These are phyloP conservation scores for Lentinula sp. DNA, from an alignment of 768 basidiomycete genomes.

Conservation along the genomic window DNA sequence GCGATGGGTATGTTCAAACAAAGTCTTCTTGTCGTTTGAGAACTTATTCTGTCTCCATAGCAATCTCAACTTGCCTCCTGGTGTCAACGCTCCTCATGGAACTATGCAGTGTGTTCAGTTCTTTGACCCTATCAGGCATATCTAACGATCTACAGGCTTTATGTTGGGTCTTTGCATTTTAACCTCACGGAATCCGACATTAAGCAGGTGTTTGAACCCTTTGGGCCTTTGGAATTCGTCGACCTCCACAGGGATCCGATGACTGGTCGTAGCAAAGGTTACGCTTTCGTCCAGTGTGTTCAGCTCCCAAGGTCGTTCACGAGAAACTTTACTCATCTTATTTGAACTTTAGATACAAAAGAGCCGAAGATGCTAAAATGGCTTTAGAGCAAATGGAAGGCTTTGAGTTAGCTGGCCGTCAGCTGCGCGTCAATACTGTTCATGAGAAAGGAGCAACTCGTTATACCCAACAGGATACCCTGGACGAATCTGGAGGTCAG, in stretches of 20 bases:
- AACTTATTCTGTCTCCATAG: slow-evolving; percentile 26
- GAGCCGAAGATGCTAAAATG: slow-evolving; percentile 92
- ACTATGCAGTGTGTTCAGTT: slow-evolving; percentile 69
- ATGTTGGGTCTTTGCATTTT: slow-evolving; percentile 95
- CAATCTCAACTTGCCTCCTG: slow-evolving; percentile 78
- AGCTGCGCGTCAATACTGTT: slow-evolving; percentile 89
- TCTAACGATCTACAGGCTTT: slow-evolving; percentile 53
- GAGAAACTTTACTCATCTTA: background rate
- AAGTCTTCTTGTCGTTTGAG: background rate
- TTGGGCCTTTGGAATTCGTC: slow-evolving; percentile 97
- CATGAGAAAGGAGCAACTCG: slow-evolving; percentile 82
- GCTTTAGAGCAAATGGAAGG: slow-evolving; percentile 99
- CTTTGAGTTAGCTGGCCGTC: slow-evolving; percentile 91
- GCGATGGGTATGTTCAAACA: slow-evolving; percentile 61
- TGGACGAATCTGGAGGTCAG: slow-evolving; percentile 88
- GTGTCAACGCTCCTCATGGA: slow-evolving; percentile 73
- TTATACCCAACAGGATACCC: slow-evolving; percentile 70
- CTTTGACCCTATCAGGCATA: background rate
- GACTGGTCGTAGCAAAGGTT: slow-evolving; percentile 96
- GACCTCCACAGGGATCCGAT: slow-evolving; percentile 94
- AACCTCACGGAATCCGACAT: slow-evolving; percentile 96
- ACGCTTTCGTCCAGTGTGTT: slow-evolving; percentile 92
- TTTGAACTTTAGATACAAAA: slow-evolving; percentile 59
- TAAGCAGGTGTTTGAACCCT: slow-evolving; percentile 98
- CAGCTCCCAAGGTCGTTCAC: background rate